Evolutionary conservation across 2,329 filamentous ascomycete genomes (phyloP), one percentile per base, ranked within the genome.

Genomic region (Apiospora phragmitis): DNA sequence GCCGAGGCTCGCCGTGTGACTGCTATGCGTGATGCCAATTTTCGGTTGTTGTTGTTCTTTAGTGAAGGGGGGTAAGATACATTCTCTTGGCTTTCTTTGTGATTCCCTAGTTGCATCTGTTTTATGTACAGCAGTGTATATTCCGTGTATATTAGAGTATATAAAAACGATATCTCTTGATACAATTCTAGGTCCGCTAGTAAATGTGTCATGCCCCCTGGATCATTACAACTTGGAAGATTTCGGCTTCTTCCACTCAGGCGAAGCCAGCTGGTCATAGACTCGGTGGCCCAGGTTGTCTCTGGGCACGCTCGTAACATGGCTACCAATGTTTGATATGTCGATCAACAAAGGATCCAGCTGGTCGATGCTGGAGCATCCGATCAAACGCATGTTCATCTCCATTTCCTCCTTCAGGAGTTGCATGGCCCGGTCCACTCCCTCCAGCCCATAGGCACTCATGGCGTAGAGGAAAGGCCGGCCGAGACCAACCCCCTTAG

Each of bases 311-410:
- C 83, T 79, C 47, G 84, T 84, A 47, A 84, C 81, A 74, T 90
- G 88, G 72, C 81, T 82, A 72, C 83, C 83, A 75, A 98, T 79
- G 3, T 92, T 93, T 72, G 92, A 85, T 0, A 90, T 89, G 79
- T 99, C 96, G 26, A 99, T 81, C 81, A 99, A 83, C 35, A 90
- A 91, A 0, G 95, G 92, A 73, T 93, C 93, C 73, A 99, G 83
- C 75, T 99, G 91, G 45, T 90, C 90, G 42, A 99, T 81, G 72
- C 83, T 91, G 26, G 87, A 89, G 71, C 91, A 93, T 12, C 96
- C 96, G 75, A 99, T 94, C 73, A 99, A 85, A 8, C 96, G 90
- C 96, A 99, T 98, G 79, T 95, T 96, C 95, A 98, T 98, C 85
- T 97, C 94, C 89, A 99, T 93, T 87, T 99, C 96, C 78, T 98